Base-by-base conservation (phyloP, 805 yeast species). In the Spathaspora sp. region DNA sequence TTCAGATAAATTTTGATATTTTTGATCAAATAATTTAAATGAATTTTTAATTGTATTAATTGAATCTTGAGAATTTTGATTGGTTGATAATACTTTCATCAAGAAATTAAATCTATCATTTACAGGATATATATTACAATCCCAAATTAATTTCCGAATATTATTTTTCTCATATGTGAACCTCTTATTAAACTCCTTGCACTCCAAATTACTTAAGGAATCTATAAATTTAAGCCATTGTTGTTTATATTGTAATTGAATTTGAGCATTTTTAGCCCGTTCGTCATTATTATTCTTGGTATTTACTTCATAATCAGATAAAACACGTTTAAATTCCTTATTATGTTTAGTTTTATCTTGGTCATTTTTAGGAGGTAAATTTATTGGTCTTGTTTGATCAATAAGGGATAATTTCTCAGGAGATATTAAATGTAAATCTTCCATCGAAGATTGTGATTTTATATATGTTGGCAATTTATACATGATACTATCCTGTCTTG, bases 361-460 rank as follows among this genome's bases (percentile, higher is more conserved):
- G 3, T 68, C 60, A 40, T 73, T 70, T 62, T 86, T 86, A 5
- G 90, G 90, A 5, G 92, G 92, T 44, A 85, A 64, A 79, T 89
- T 83, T 47, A 82, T 77, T 2, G 92, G 92, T 57, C 92, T 74
- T 1, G 89, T 78, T 44, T 81, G 82, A 48, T 85, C 77, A 38
- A 85, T 65, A 10, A 69, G 65, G 20, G 74, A 75, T 38, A 83
- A 62, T 57, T 86, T 86, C 59, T 85, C 87, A 1, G 74, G 77
- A 0, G 90, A 85, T 1, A 86, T 77, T 35, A 87, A 66, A 47
- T 72, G 67, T 54, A 82, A 66, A 62, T 86, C 89, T 49, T 86
- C 91, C 54, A 85, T 55, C 35, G 75, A 69, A 7, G 70, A 64
- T 53, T 75, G 79, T 1, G 73, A 64, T 51, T 64, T 69, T 35